Evolutionary conservation across 2,329 filamentous ascomycete species (phyloP), one percentile per base, ranked within the genome.

Genomic region (Exophiala spinifera): DNA sequence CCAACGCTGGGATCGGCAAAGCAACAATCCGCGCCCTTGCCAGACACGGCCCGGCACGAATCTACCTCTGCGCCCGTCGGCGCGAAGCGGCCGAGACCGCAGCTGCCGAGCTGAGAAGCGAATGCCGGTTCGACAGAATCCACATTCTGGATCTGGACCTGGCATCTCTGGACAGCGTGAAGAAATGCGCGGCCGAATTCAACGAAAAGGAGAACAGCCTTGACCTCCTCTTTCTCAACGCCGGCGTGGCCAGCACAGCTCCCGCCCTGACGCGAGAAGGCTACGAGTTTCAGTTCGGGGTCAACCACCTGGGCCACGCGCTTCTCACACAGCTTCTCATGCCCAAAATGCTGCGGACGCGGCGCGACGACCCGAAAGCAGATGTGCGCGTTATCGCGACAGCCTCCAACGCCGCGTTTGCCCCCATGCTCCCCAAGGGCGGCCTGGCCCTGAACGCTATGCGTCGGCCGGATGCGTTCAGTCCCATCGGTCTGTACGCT

Each of bases 271-370:
- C 74, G 3, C 61, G 63, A 21, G 73, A 79, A n/a, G 76, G 76
- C 10, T 79, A 77, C 53, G 78, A 80, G 60, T 57, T 73, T 7
- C 72, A 78, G 55, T 78, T 79, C 53, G 76, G 72, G 1, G 75
- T 70, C 2, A 81, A 80, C 52, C 75, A 79, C 61, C 59, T 79
- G 31, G 76, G 76, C 14, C 76, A 79, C 49, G 74, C 76, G 4
- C 68, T 76, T 2, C 66, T 80, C 10, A 64, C 71, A 17, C 66
- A 72, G 51, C 63, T 70, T 3, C 60, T 77, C 10, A 25, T 47
- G 71, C 1, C 70, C 69, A 10, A 62, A 2, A 52, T 74, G 10
- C 54, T 64, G 14, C 59, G 60, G 61, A 64, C n/a, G 23, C 23
- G 23, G 23, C 23, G 23, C 23, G 23, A 25, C 23, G 23, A 48